phyloP scores from a whole-genome alignment of 73 alveolate genomes.

The Paramecium bursaria region DNA sequence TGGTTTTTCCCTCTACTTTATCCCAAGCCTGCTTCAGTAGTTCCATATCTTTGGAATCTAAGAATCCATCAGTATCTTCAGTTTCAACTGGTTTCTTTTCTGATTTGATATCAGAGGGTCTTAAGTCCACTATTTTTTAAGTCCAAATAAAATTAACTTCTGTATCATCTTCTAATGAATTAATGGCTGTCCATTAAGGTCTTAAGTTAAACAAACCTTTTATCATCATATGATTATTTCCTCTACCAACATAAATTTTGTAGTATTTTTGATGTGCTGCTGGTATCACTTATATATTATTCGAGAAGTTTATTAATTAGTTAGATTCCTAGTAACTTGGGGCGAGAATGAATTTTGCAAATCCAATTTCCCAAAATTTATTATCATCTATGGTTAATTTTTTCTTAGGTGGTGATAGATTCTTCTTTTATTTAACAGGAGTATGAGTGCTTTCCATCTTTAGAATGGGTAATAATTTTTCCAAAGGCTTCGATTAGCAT shows the following conservation, averaged over 20 bases:
- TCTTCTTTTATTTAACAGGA: neutral
- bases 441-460: slow-evolving; percentile 35
- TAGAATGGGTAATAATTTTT: slow-evolving; percentile 5
- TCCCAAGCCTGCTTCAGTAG: slow-evolving; percentile 49
- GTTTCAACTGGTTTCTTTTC: neutral
- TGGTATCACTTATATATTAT: slow-evolving; percentile 28
- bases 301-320: slow-evolving; percentile 30
- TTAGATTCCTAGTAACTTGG: slow-evolving; percentile 34
- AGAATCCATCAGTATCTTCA: slow-evolving; percentile 24
- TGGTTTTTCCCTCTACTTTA: slow-evolving; percentile 38
- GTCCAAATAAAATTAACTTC: slow-evolving; percentile 57
- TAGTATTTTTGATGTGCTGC: slow-evolving; percentile 51
- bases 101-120: slow-evolving; percentile 2
- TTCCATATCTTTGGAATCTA: slow-evolving; percentile 28
- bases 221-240: slow-evolving; percentile 58
- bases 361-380: slow-evolving; percentile 43
- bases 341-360: neutral
- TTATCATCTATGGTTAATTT: slow-evolving; percentile 8
- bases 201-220: slow-evolving; percentile 29
- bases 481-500: slow-evolving; percentile 25
- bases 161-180: slow-evolving; percentile 32
- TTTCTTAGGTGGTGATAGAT: neutral
- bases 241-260: slow-evolving; percentile 55
- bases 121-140: neutral
- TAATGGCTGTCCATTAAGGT: slow-evolving; percentile 28